phyloP scores from a whole-genome alignment of 2,329 filamentous ascomycete genomes.

The Monosporascus sp. region DNA sequence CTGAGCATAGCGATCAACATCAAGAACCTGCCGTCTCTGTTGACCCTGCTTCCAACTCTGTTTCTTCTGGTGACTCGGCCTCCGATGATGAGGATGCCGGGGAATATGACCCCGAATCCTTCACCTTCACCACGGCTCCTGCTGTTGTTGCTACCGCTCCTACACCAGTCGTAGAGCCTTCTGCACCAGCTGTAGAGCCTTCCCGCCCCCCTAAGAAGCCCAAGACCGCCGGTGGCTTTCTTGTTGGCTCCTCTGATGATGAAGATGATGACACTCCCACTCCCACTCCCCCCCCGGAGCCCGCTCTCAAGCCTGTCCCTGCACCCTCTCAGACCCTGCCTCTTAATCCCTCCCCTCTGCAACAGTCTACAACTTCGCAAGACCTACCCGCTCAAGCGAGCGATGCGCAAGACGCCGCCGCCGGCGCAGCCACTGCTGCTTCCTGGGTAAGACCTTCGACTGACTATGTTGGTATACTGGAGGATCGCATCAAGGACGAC shows the following conservation, averaged over 20 bases:
- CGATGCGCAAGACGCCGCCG: slow-evolving; percentile 6
- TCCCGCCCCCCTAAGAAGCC: slow-evolving; percentile 48
- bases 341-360: slow-evolving; percentile 19
- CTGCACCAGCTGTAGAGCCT: slow-evolving; percentile 24
- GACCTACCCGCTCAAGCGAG: slow-evolving; percentile 11
- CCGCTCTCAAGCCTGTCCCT: slow-evolving; percentile 19
- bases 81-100: slow-evolving; percentile 47
- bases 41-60: slow-evolving; percentile 41
- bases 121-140: slow-evolving; percentile 32
- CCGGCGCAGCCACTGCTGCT: slow-evolving; percentile 7
- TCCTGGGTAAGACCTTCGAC: slow-evolving; percentile 42
- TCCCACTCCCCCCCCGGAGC: slow-evolving; percentile 7
- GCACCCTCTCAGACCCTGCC: slow-evolving; percentile 14
- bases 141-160: slow-evolving; percentile 6
- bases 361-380: slow-evolving; percentile 16
- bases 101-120: slow-evolving; percentile 56
- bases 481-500: slow-evolving; percentile 89
- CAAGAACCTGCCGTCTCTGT: slow-evolving; percentile 40
- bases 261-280: slow-evolving; percentile 39
- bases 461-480: slow-evolving; percentile 74
- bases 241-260: slow-evolving; percentile 56
- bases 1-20: slow-evolving; percentile 52
- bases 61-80: slow-evolving; percentile 45
- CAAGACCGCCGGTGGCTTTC: slow-evolving; percentile 55
- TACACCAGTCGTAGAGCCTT: slow-evolving; percentile 24